Evolutionary conservation across 140 eudicot species (phyloP).

Genomic region (Oenanthe javanica): DNA sequence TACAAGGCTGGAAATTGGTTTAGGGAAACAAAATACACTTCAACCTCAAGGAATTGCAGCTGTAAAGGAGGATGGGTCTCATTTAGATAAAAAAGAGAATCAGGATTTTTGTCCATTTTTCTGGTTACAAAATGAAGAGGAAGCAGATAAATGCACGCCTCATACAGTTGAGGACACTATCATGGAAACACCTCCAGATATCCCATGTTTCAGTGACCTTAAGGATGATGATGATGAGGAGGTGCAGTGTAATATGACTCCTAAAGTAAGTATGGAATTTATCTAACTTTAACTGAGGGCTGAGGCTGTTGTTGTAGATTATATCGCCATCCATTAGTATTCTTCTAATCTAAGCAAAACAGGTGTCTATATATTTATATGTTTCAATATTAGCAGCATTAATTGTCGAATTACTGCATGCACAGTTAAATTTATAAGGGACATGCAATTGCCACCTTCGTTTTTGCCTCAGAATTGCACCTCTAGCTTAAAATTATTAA

Average conservation of each 20-base stretch:
- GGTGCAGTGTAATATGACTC: slow-evolving; percentile 16
- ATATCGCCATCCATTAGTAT: background rate
- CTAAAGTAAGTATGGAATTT: slow-evolving; percentile 39
- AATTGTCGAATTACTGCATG: background rate
- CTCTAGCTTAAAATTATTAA: background rate
- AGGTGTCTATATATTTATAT: background rate
- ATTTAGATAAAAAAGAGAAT: slow-evolving; percentile 32
- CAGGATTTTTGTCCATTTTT: slow-evolving; percentile 63
- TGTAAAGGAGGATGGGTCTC: slow-evolving; percentile 23
- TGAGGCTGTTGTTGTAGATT: background rate
- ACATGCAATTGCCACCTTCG: no score
- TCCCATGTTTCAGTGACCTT: slow-evolving; percentile 82
- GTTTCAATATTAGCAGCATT: background rate
- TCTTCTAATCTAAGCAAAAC: background rate
- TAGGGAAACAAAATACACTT: slow-evolving; percentile 9
- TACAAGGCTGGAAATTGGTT: slow-evolving; percentile 25
- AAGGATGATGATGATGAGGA: slow-evolving; percentile 78
- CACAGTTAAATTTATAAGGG: background rate
- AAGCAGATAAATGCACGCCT: slow-evolving; percentile 39
- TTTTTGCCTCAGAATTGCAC: no score
- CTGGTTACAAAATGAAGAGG: slow-evolving; percentile 79
- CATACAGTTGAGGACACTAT: slow-evolving; percentile 37
- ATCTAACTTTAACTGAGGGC: background rate
- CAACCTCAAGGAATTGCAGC: slow-evolving; percentile 20
- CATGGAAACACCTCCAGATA: slow-evolving; percentile 49